Conservation (phyloP, 2,329 filamentous ascomycete species). For the Zymoseptoria pseudotritici region DNA sequence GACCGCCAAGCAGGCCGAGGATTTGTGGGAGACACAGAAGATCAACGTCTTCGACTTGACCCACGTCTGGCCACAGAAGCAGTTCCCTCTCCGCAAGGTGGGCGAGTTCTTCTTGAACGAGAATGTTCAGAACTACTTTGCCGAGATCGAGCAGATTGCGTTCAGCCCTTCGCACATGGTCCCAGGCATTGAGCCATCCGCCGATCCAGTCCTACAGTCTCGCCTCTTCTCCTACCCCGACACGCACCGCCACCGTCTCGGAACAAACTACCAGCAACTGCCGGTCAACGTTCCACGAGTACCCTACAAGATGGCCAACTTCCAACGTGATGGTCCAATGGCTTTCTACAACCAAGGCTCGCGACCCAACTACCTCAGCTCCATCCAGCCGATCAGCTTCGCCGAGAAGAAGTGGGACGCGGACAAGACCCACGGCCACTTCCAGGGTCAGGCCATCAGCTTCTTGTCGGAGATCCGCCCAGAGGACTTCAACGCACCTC, state of each 20-base stretch:
- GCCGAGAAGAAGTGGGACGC: conserved; percentile 40
- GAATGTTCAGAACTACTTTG: conserved; percentile 54
- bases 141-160: conserved; percentile 62
- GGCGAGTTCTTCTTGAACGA: conserved; percentile 48
- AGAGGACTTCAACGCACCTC: conserved; percentile 50
- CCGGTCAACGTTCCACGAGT: conserved; percentile 47
- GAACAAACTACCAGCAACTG: conserved; percentile 53
- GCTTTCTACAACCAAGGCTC: conserved; percentile 58
- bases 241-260: conserved; percentile 52
- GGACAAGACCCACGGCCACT: conserved; percentile 45
- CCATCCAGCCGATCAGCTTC: conserved; percentile 46
- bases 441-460: conserved; percentile 42
- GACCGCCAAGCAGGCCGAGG: conserved; percentile 46
- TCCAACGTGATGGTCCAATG: conserved; percentile 67
- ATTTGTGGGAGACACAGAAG: conserved; percentile 45
- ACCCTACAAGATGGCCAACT: conserved; percentile 55
- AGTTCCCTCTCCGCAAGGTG: conserved; percentile 47
- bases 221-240: conserved; percentile 66
- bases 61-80: conserved; percentile 47
- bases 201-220: conserved; percentile 62
- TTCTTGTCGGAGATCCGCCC: conserved; percentile 47
- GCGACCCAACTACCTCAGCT: conserved; percentile 50
- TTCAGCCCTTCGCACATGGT: conserved; percentile 62
- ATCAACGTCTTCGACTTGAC: conserved; percentile 51
- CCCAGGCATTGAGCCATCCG: conserved; percentile 61